Conservation (phyloP, 2,329 filamentous ascomycete species). For the Sporothrix inflata region DNA sequence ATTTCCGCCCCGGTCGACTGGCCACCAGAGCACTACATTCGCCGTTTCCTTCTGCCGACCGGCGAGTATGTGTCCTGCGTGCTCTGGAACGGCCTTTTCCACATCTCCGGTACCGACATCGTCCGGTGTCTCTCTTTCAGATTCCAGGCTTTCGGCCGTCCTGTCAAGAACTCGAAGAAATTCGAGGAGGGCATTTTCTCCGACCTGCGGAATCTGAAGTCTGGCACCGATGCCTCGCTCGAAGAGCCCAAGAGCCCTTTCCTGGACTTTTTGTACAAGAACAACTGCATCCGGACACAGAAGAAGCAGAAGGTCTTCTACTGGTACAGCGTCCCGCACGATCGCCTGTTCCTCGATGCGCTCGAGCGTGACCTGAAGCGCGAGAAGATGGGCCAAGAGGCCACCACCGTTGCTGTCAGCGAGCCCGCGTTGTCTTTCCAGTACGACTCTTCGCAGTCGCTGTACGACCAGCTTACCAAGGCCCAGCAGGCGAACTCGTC, state of each 20-base stretch:
- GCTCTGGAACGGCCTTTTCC: constrained; percentile 98
- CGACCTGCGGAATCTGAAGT: constrained; percentile 96
- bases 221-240: constrained; percentile 94
- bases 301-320: constrained; percentile 99
- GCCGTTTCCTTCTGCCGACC: constrained; percentile 90
- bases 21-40: constrained; percentile 94
- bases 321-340: constrained; percentile 99
- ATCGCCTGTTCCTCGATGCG: constrained; percentile 95
- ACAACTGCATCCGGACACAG: constrained; percentile 99
- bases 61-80: constrained; percentile 99
- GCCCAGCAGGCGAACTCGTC: constrained; percentile 98
- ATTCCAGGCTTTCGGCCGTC: constrained; percentile 97
- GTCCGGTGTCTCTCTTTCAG: constrained; percentile 96
- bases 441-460: constrained; percentile 97
- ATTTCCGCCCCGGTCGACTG: constrained; percentile 98
- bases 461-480: constrained; percentile 99
- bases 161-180: constrained; percentile 99
- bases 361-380: constrained; percentile 96
- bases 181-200: constrained; percentile 99
- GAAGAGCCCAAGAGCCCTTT: constrained; percentile 99
- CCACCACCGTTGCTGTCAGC: constrained; percentile 93
- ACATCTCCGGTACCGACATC: constrained; percentile 98
- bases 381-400: constrained; percentile 99
- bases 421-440: constrained; percentile 98
- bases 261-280: constrained; percentile 99